phyloP scores from a whole-genome alignment of 139 green algal species.

The Gonium pectorale region DNA sequence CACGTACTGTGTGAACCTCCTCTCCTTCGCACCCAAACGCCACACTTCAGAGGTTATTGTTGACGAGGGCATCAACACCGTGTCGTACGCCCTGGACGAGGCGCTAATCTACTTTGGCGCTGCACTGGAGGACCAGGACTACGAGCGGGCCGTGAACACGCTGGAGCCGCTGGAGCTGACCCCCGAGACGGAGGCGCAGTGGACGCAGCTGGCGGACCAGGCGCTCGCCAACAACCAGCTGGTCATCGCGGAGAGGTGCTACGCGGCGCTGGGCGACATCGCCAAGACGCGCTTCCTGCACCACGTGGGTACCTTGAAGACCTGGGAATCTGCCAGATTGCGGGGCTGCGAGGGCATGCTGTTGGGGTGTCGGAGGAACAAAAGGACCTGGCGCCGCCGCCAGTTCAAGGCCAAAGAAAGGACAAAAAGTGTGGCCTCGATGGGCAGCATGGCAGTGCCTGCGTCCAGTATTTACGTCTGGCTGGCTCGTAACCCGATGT shows the following conservation, averaged over 20 bases:
- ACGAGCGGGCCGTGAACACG: conserved; percentile 64
- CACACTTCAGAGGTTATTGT: conserved; percentile 84
- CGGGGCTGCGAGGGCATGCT: no score
- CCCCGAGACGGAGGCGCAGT: conserved; percentile 85
- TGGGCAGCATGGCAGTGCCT: no score
- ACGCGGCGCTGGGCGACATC: conserved; percentile 79
- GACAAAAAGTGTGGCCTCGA: no score
- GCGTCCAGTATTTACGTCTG: no score
- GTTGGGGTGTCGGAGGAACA: no score
- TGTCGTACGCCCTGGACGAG: conserved; percentile 84
- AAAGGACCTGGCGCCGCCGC: not conserved
- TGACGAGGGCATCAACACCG: conserved; percentile 75
- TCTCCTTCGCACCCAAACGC: no score
- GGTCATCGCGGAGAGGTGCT: conserved; percentile 84
- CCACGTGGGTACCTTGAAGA: conserved; percentile 53
- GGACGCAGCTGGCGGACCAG: conserved; percentile 69
- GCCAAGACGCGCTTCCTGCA: conserved; percentile 75
- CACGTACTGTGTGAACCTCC: no score
- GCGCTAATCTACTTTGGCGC: conserved; percentile 74
- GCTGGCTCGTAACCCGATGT: not conserved
- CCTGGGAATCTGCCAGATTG: no score
- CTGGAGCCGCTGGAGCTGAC: conserved; percentile 82
- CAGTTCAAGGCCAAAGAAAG: no score
- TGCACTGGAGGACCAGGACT: conserved; percentile 73
- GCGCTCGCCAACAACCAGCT: conserved; percentile 68